phyloP scores from a whole-genome alignment of 2,329 filamentous ascomycete species.

The Exserohilum turcica region DNA sequence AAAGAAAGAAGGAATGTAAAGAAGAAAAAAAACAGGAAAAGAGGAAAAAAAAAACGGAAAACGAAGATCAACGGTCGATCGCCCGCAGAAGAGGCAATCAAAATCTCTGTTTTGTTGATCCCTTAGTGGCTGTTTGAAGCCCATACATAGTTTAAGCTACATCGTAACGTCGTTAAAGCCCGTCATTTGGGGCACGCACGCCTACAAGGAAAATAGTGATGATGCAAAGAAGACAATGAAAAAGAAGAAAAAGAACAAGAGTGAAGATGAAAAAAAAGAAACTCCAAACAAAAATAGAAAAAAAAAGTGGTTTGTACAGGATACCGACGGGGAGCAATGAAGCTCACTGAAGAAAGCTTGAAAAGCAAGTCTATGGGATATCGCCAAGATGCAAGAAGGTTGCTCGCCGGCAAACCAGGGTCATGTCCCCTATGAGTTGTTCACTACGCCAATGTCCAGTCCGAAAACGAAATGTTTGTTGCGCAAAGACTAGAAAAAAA shows the following conservation, averaged over 20 bases:
- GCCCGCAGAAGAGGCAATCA: constrained; percentile 6
- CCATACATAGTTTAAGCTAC: constrained; percentile 1
- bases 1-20: constrained; percentile 10
- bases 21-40: neutral
- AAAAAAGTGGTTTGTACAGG: constrained; percentile 13
- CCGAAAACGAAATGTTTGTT: constrained; percentile 4
- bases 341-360: constrained; percentile 19
- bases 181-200: neutral
- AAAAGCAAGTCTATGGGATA: constrained; percentile 40
- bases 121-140: too few species aligned
- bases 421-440: constrained; percentile 6
- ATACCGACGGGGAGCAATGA: constrained; percentile 26
- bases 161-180: constrained; percentile 2
- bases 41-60: neutral
- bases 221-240: neutral
- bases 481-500: neutral
- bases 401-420: constrained; percentile 25
- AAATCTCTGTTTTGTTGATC: constrained; percentile 7
- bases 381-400: constrained; percentile 28
- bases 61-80: neutral
- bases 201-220: constrained; percentile 4
- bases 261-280: neutral
- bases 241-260: constrained; percentile 1
- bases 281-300: constrained; percentile 10
- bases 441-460: constrained; percentile 18